Evolutionary conservation across 441 rosid species (phyloP).

Genomic region (Gossypium davidsonii): DNA sequence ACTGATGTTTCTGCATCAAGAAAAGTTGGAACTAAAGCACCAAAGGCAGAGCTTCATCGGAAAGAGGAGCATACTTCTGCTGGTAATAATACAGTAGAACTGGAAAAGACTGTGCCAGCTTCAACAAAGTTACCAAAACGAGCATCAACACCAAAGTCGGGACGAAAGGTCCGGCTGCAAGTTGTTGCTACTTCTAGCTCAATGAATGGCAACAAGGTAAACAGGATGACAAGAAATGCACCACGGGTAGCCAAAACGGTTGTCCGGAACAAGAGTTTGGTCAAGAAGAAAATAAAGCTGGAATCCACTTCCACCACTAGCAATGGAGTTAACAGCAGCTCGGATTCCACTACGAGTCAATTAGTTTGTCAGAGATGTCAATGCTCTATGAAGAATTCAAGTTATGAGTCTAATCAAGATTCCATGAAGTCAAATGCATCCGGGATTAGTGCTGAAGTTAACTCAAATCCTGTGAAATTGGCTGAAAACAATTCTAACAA

Average conservation of each 20-base stretch:
- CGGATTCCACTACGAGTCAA: conserved; percentile 31
- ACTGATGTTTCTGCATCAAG: conserved; percentile 28
- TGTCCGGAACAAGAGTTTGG: conserved; percentile 44
- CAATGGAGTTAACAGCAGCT: conserved; percentile 19
- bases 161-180: conserved; percentile 39
- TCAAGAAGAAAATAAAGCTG: conserved; percentile 61
- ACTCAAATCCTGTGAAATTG: conserved; percentile 27
- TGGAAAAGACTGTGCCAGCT: conserved; percentile 18
- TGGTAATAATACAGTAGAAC: conserved; percentile 24
- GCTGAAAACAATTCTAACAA: conserved; percentile 28
- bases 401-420: conserved; percentile 32
- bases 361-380: conserved; percentile 83
- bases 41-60: conserved; percentile 24
- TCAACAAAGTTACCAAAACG: conserved; percentile 29
- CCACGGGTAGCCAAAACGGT: conserved; percentile 52
- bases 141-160: conserved; percentile 32
- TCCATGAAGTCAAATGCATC: conserved; percentile 13
- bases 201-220: conserved; percentile 36
- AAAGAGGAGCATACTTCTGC: conserved; percentile 29
- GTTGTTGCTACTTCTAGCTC: conserved; percentile 34
- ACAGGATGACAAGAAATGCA: conserved; percentile 45
- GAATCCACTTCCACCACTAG: conserved; percentile 26
- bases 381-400: conserved; percentile 46
- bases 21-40: conserved; percentile 29
- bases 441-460: conserved; percentile 32